These are phyloP conservation scores for Coemansia sp. DNA, from an alignment of 371 early-diverging fungal species.

Conservation along the genomic window DNA sequence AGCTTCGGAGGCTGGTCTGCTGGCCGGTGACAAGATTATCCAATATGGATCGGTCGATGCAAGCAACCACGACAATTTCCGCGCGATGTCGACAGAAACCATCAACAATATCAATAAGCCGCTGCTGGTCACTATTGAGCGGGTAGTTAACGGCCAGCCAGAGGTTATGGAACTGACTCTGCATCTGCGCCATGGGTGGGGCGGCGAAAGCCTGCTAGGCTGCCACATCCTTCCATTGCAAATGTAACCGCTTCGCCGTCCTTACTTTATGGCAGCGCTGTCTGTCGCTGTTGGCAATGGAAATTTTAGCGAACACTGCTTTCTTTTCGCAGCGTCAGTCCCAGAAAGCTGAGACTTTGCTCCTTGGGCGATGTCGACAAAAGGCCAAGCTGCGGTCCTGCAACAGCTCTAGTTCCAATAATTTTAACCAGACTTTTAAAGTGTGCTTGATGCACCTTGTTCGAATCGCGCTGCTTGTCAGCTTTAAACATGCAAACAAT, in stretches of 20 bases:
- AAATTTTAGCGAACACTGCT: too few relatives aligned
- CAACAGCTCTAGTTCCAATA: too few relatives aligned
- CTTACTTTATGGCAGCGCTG: background rate
- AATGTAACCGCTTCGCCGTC: background rate
- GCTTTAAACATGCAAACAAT: too few relatives aligned
- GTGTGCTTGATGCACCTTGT: too few relatives aligned
- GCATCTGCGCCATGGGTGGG: conserved; percentile 44
- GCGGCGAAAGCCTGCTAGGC: conserved; percentile 44
- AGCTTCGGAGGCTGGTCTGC: conserved; percentile 60
- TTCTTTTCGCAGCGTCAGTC: too few relatives aligned
- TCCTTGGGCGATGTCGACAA: too few relatives aligned
- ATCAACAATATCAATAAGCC: conserved; percentile 19
- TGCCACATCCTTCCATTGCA: conserved; percentile 37
- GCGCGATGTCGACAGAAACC: conserved; percentile 24
- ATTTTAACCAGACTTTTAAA: too few relatives aligned
- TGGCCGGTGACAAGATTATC: conserved; percentile 38
- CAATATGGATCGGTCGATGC: conserved; percentile 28
- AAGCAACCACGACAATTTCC: conserved; percentile 20
- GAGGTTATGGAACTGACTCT: conserved; percentile 10
- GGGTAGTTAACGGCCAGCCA: conserved; percentile 38
- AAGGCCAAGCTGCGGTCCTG: too few relatives aligned
- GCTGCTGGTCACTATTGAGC: conserved; percentile 25
- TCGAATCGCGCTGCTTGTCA: too few relatives aligned
- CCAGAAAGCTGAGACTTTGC: too few relatives aligned
- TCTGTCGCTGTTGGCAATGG: background rate